A percentile compares a stretch with the other conserved stretches of the same genome.
Conservation (phyloP, 176 grass and related monocot species). For the Bonia amplexicaulis region DNA sequence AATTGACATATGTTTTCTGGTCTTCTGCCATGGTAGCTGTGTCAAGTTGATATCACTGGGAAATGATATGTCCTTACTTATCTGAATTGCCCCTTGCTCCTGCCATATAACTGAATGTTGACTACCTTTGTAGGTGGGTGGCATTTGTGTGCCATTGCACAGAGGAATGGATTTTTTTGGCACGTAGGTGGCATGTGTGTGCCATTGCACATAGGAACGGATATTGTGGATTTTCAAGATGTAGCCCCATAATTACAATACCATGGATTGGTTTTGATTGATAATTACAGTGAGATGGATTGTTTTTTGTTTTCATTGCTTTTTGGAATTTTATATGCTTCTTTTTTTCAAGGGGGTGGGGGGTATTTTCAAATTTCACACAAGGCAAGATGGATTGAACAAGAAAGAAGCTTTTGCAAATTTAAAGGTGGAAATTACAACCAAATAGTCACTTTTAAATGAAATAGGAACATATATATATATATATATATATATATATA, state of each 20-base stretch:
- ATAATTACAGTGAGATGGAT: not conserved
- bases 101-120: not conserved
- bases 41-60: conserved; percentile 36
- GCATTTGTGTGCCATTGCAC: not conserved
- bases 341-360: too few relatives aligned
- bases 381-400: not conserved
- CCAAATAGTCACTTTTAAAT: not conserved
- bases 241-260: not conserved
- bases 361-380: not conserved
- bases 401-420: not conserved
- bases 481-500: too few relatives aligned
- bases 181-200: not conserved
- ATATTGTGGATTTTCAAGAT: not conserved
- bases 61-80: conserved; percentile 77
- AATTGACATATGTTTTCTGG: conserved; percentile 48
- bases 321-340: too few relatives aligned
- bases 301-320: not conserved
- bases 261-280: not conserved
- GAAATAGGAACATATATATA: not conserved
- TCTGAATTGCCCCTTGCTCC: conserved; percentile 57
- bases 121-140: not conserved
- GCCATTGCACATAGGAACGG: not conserved
- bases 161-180: not conserved
- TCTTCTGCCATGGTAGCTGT: conserved; percentile 41
- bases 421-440: not conserved